Conservation (phyloP, 2,329 filamentous ascomycete species). For the Trichoderma sp. region DNA sequence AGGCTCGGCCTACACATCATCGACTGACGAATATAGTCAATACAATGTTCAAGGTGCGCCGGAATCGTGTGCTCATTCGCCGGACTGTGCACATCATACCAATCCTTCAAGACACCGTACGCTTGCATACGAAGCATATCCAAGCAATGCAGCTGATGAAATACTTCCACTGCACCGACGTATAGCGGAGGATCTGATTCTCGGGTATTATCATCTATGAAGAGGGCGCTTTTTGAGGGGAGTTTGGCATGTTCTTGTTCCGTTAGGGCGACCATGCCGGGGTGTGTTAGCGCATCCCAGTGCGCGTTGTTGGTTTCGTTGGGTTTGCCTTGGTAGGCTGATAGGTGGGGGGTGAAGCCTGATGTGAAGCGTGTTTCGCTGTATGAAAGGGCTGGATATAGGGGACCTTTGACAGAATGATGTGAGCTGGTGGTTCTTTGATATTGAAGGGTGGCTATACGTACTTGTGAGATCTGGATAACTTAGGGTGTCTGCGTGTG, state of each 20-base stretch:
- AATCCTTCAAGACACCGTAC: neutral
- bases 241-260: neutral
- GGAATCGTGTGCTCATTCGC: neutral
- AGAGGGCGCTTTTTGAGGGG: neutral
- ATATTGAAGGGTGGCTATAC: neutral
- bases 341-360: neutral
- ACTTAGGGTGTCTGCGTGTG: neutral
- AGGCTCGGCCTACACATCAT: neutral
- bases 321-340: neutral
- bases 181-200: neutral
- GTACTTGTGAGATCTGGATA: neutral
- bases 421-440: neutral
- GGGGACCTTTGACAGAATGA: neutral
- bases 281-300: neutral
- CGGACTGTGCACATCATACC: neutral
- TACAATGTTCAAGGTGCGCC: neutral
- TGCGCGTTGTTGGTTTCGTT: neutral
- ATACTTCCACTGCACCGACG: neutral
- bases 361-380: neutral
- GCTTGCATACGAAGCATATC: neutral
- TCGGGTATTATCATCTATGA: neutral
- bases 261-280: neutral
- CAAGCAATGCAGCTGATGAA: neutral
- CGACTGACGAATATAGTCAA: neutral
- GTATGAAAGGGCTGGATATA: neutral